Base-by-base conservation (phyloP, 2,329 filamentous ascomycete genomes). In the Periconia sp. region DNA sequence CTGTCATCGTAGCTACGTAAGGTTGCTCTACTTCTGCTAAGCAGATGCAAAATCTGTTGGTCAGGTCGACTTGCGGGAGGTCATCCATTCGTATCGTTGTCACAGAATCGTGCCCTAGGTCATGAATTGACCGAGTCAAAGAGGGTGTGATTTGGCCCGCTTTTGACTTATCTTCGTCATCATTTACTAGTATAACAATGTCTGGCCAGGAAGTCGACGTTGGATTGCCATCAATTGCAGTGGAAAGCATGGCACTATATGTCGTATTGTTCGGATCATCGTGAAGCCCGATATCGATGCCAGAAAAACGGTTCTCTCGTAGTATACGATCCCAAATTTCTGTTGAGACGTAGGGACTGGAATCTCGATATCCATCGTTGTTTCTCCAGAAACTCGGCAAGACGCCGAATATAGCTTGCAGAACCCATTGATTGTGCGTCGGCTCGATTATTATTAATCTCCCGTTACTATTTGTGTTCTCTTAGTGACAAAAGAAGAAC, bases 281-380 rank as follows among this genome's bases (percentile, higher is more conserved):
- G 12, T 35, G 26, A 8, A 48, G 9, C 4, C 43, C 8, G 34
- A 43, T 21, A 16, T 69, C 59, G 4, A 54, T 18, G 2, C 59
- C 57, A 1, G 38, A 38, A 31, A 70, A 71, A 4, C 67, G 67
- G 11, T 56, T 52, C 2, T 57, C 42, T 11, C 41, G 39, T 26
- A 73, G 54, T 5, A 65, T 31, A 2, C 33, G 39, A 26, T 65
- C 50, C 71, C 72, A 73, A 25, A 54, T 36, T 2, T 46, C 43
- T 15, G 40, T 52, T 0, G 69, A 66, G 3, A 54, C 58, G 11
- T 48, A 37, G 3, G 34, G 48, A 25, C 59, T 50, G 3, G 63
- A 65, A 22, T 63, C 61, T n/a, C 26, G 24, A 15, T 38, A 29
- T 12, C 30, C 24, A 22, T 38, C 36, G 4, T 18, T 15, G 11